These are phyloP conservation scores for Dioszegia crocea DNA, from an alignment of 768 basidiomycete genomes.

Conservation along the genomic window DNA sequence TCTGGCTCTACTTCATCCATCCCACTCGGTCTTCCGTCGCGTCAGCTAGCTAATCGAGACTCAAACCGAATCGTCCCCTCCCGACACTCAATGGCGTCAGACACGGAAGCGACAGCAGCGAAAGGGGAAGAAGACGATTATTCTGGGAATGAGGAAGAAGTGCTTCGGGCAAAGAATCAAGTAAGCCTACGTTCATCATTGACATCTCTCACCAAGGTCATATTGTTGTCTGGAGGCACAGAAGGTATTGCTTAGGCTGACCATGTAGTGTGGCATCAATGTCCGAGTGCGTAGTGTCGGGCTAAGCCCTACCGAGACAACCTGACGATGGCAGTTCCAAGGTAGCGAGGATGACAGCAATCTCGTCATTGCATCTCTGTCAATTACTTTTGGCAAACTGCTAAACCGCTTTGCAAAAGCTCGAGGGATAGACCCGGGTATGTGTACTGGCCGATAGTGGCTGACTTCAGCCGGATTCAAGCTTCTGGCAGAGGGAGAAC, in stretches of 20 bases:
- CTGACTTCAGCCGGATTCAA: not conserved
- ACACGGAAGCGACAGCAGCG: too few species aligned
- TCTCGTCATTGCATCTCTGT: not conserved
- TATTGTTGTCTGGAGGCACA: too few species aligned
- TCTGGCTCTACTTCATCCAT: too few species aligned
- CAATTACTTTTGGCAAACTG: not conserved
- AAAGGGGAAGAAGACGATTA: not conserved
- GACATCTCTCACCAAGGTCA: too few species aligned
- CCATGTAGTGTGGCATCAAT: not conserved
- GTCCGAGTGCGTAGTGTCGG: too few species aligned
- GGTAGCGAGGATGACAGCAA: not conserved
- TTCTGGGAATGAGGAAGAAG: slow-evolving; percentile 4
- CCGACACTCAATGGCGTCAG: too few species aligned
- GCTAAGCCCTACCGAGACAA: too few species aligned
- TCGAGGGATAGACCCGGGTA: not conserved
- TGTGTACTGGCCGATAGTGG: not conserved
- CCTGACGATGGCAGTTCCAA: not conserved
- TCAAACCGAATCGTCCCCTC: too few species aligned
- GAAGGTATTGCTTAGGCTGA: too few species aligned
- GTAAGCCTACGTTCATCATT: slow-evolving; percentile 1
- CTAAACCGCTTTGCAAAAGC: not conserved
- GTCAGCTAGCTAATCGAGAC: too few species aligned
- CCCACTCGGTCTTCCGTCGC: too few species aligned
- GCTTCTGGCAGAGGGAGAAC: not conserved
- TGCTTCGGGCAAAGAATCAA: slow-evolving; percentile 4